Evolutionary conservation across 129 eudicot genomes (phyloP).

Genomic region (Arctium lappa): DNA sequence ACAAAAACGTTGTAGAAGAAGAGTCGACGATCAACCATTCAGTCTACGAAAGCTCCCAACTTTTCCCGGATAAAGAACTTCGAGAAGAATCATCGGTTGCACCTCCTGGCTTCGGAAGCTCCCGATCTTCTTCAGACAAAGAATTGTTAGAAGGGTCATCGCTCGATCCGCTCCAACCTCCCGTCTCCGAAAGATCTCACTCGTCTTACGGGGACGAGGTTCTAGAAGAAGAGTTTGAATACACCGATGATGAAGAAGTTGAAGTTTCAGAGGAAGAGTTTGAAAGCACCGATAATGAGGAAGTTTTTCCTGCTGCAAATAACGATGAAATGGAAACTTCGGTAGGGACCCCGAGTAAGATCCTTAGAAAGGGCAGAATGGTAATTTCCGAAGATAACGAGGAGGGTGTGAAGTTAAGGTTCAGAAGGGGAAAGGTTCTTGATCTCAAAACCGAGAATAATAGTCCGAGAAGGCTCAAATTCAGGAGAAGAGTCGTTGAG

Average conservation of each 20-base stretch:
- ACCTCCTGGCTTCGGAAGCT: constrained; percentile 5
- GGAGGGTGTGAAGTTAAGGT: constrained; percentile 43
- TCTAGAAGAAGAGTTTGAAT: constrained; percentile 31
- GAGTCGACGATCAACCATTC: not conserved
- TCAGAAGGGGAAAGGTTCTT: constrained; percentile 68
- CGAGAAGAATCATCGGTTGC: not conserved
- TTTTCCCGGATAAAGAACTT: constrained; percentile 7
- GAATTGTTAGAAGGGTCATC: constrained; percentile 21
- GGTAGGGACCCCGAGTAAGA: constrained; percentile 19
- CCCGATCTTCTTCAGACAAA: constrained; percentile 32
- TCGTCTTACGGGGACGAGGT: constrained; percentile 26
- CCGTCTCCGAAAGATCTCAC: constrained; percentile 28
- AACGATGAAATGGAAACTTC: constrained; percentile 15
- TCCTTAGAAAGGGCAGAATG: constrained; percentile 32
- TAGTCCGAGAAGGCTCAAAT: constrained; percentile 64
- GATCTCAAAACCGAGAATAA: constrained; percentile 51
- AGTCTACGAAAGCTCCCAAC: constrained; percentile 1
- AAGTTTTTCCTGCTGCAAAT: not conserved
- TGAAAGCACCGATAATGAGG: constrained; percentile 22
- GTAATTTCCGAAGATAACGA: constrained; percentile 33
- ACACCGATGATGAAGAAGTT: constrained; percentile 23
- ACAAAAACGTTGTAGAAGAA: constrained; percentile 10
- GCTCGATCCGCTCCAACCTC: constrained; percentile 10
- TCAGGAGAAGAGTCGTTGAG: constrained; percentile 42
- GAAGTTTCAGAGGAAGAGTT: constrained; percentile 20